Conservation (phyloP, 225 moss, liverwort and hornwort genomes). For the Climacium dendroides region DNA sequence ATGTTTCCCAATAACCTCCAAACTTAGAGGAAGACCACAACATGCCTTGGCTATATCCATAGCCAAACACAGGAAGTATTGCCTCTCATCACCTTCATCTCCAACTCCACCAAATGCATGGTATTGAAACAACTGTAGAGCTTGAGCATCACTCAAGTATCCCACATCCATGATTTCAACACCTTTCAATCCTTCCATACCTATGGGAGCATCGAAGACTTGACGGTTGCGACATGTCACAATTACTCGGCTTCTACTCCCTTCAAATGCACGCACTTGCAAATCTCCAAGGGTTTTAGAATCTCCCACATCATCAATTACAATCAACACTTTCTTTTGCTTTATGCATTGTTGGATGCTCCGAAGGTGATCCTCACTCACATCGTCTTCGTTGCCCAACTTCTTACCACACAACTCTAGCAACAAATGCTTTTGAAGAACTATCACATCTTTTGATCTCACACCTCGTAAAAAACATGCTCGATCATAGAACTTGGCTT, state of each 20-base stretch:
- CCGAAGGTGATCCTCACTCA: fast-evolving
- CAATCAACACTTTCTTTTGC: neutral
- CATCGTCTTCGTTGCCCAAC: fast-evolving
- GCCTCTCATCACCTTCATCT: neutral
- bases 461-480: neutral
- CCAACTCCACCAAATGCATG: neutral
- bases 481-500: neutral
- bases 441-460: neutral
- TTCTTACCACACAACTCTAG: fast-evolving
- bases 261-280: neutral
- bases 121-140: fast-evolving
- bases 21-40: too few species aligned
- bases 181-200: fast-evolving
- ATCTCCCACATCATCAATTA: neutral
- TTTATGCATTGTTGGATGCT: neutral
- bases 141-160: neutral
- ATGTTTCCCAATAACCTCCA: too few species aligned
- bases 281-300: neutral
- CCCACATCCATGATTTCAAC: neutral
- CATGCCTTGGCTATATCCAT: too few species aligned
- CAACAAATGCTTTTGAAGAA: neutral
- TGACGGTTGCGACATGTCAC: neutral
- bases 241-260: neutral
- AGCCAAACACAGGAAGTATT: neutral
- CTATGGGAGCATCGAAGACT: neutral